Evolutionary conservation across 2,329 filamentous ascomycete species (phyloP).

Genomic region (Penicillium olsonii): DNA sequence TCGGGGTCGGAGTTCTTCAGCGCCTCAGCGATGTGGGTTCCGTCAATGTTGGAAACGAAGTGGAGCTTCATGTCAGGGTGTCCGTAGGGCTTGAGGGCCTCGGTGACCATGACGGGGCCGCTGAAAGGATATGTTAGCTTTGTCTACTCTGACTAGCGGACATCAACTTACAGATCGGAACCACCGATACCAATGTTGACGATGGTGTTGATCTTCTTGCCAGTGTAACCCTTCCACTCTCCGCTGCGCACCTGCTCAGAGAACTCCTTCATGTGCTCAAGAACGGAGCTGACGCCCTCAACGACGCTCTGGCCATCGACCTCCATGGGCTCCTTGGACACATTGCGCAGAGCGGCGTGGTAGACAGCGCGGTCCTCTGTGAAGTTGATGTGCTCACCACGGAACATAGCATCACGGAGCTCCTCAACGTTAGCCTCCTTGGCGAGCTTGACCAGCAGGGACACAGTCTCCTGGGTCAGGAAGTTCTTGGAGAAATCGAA

Average conservation of each 20-base stretch:
- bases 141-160: not conserved
- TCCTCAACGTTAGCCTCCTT: slow-evolving; percentile 88
- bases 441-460: slow-evolving; percentile 83
- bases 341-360: slow-evolving; percentile 91
- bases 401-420: slow-evolving; percentile 96
- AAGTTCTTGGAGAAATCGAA: slow-evolving; percentile 99
- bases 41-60: slow-evolving; percentile 99
- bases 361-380: slow-evolving; percentile 96
- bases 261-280: slow-evolving; percentile 98
- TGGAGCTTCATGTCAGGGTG: slow-evolving; percentile 84
- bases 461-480: slow-evolving; percentile 86
- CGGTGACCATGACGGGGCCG: slow-evolving; percentile 97
- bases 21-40: slow-evolving; percentile 95
- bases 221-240: slow-evolving; percentile 94
- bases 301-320: slow-evolving; percentile 94
- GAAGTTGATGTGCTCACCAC: slow-evolving; percentile 98
- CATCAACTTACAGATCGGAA: slow-evolving; percentile 81
- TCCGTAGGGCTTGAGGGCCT: slow-evolving; percentile 93
- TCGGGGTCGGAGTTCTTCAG: slow-evolving; percentile 87
- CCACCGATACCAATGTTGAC: slow-evolving; percentile 98
- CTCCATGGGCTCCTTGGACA: slow-evolving; percentile 74
- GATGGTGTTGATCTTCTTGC: slow-evolving; percentile 95
- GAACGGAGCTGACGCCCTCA: slow-evolving; percentile 84
- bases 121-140: slow-evolving; percentile 48
- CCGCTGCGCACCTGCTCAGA: slow-evolving; percentile 91